Conservation (phyloP, 2,329 filamentous ascomycete genomes). For the Fusarium fujikuroi region DNA sequence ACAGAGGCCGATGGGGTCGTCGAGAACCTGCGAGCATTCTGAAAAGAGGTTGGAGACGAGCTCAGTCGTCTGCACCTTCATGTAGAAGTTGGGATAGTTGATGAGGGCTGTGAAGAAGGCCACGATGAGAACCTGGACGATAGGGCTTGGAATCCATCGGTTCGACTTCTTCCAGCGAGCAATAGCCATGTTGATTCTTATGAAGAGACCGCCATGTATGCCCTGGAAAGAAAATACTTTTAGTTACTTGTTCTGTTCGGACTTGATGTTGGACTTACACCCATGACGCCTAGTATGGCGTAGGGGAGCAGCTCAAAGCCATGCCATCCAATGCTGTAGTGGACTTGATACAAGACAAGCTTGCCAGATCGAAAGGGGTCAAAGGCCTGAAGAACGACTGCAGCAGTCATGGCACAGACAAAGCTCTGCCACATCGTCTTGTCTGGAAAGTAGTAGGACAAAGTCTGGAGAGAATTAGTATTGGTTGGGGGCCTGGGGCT, state of each 20-base stretch:
- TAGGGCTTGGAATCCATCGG: slow-evolving; percentile 74
- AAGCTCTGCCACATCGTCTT: slow-evolving; percentile 99
- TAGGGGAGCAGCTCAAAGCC: slow-evolving; percentile 94
- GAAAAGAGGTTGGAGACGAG: slow-evolving; percentile 92
- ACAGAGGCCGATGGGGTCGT: slow-evolving; percentile 92
- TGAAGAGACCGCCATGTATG: slow-evolving; percentile 94
- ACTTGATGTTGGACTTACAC: slow-evolving; percentile 56
- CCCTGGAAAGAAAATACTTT: slow-evolving; percentile 60
- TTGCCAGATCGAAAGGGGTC: slow-evolving; percentile 97
- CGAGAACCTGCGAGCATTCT: slow-evolving; percentile 83
- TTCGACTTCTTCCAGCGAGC: slow-evolving; percentile 80
- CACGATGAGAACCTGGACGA: slow-evolving; percentile 82
- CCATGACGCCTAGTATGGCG: slow-evolving; percentile 83
- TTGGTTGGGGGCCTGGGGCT: neutral
- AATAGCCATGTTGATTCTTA: slow-evolving; percentile 90
- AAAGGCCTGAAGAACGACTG: slow-evolving; percentile 89
- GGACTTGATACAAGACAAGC: slow-evolving; percentile 94
- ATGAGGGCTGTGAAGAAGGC: slow-evolving; percentile 85
- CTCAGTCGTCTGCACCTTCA: slow-evolving; percentile 91
- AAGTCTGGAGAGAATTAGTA: slow-evolving; percentile 50
- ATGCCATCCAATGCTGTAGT: slow-evolving; percentile 91
- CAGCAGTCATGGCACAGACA: slow-evolving; percentile 98
- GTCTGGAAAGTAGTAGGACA: slow-evolving; percentile 97
- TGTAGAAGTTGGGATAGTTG: slow-evolving; percentile 96
- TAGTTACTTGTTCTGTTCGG: neutral